These are phyloP conservation scores for Colletotrichum spinosum DNA, from an alignment of 2,329 filamentous ascomycete genomes.

Conservation along the genomic window DNA sequence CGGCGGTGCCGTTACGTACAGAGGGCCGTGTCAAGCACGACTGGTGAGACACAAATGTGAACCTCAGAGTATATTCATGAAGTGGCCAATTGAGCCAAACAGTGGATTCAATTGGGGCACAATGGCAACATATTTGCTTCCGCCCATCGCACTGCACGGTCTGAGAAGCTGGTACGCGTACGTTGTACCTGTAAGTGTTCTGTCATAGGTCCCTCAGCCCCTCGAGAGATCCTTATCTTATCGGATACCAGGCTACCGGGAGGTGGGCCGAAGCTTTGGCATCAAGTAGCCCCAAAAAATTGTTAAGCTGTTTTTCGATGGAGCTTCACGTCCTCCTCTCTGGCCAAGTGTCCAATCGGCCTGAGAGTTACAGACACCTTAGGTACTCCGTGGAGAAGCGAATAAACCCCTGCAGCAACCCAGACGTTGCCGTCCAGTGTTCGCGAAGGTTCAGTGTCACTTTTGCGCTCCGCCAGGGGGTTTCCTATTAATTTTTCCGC, in stretches of 20 bases:
- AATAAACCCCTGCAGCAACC: constrained; percentile 23
- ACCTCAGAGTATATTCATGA: neutral
- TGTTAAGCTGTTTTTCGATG: constrained; percentile 4
- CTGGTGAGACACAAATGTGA: neutral
- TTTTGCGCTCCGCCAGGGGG: constrained; percentile 17
- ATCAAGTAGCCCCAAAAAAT: constrained; percentile 6
- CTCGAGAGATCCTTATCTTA: constrained; percentile 29
- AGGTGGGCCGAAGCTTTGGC: constrained; percentile 26
- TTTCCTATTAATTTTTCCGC: constrained; percentile 31
- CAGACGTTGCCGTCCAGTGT: constrained; percentile 13
- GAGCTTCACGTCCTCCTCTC: constrained; percentile 10
- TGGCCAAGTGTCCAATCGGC: constrained; percentile 35
- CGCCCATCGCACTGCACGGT: too few relatives aligned
- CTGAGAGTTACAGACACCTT: neutral
- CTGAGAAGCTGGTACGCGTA: neutral
- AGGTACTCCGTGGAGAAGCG: too few relatives aligned
- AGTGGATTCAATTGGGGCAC: neutral
- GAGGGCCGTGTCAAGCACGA: neutral
- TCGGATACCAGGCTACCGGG: constrained; percentile 2
- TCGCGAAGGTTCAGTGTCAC: constrained; percentile 31
- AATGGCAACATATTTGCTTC: too few relatives aligned
- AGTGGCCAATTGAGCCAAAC: neutral
- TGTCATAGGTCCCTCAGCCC: neutral
- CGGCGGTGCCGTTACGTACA: constrained; percentile 1
- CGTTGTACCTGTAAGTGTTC: constrained; percentile 18